Percentiles rank a stretch among this genome's conserved stretches.
Evolutionary conservation across 306 rosid genomes (phyloP).

Genomic region (Vachellia collinsii): DNA sequence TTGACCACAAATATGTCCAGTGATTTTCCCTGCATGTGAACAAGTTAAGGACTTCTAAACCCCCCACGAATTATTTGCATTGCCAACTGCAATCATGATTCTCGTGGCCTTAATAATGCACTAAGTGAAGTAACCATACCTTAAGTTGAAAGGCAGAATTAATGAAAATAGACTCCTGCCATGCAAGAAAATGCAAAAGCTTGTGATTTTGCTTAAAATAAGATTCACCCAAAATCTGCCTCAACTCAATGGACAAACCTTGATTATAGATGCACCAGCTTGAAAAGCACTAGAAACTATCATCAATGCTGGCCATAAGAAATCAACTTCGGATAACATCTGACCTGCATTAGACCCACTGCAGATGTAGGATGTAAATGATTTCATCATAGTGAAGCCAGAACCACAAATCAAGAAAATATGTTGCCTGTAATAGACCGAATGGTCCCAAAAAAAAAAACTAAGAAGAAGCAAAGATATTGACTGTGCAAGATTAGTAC

Average conservation of each 20-base stretch:
- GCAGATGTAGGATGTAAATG: constrained; percentile 42
- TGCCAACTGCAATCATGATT: constrained; percentile 33
- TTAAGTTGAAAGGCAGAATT: constrained; percentile 63
- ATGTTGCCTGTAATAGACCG: not conserved
- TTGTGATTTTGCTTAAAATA: constrained; percentile 35
- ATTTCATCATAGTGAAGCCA: constrained; percentile 31
- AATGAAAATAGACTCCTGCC: constrained; percentile 75
- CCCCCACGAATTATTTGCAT: constrained; percentile 16
- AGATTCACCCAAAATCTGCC: constrained; percentile 33
- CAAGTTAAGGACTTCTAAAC: constrained; percentile 32
- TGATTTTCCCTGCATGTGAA: constrained; percentile 72
- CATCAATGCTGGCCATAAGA: constrained; percentile 83
- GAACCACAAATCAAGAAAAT: constrained; percentile 25
- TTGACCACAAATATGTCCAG: constrained; percentile 97
- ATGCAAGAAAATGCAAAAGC: constrained; percentile 29
- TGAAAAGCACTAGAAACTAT: constrained; percentile 82
- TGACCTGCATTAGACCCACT: constrained; percentile 85
- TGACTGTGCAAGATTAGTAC: constrained; percentile 14
- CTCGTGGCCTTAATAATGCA: constrained; percentile 8
- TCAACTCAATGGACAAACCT: constrained; percentile 51
- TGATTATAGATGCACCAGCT: constrained; percentile 90
- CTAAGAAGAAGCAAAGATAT: not conserved
- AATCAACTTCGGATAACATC: constrained; percentile 77
- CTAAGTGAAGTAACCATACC: constrained; percentile 45
- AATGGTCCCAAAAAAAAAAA: not conserved